Evolutionary conservation across 2,329 filamentous ascomycete genomes (phyloP).

Genomic region (Pezicula radicicola): DNA sequence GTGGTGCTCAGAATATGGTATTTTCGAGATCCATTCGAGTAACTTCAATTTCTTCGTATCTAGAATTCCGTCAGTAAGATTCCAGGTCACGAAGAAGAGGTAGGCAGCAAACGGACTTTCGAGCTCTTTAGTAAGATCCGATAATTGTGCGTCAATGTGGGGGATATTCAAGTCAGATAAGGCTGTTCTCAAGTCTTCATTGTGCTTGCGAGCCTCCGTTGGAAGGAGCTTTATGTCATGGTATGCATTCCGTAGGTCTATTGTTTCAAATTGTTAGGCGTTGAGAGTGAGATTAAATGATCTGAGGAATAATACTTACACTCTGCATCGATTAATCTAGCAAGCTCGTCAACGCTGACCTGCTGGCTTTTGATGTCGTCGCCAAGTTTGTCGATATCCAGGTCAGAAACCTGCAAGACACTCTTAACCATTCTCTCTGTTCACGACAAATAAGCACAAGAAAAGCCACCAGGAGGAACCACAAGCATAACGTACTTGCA

Average conservation of each 20-base stretch:
- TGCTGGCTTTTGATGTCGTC: background rate
- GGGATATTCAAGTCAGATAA: too few species aligned
- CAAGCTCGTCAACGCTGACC: background rate
- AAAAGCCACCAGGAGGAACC: background rate
- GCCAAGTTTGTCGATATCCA: background rate
- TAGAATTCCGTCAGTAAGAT: too few species aligned
- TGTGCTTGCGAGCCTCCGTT: too few species aligned
- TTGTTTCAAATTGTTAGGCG: too few species aligned
- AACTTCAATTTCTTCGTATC: too few species aligned
- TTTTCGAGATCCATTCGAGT: slow-evolving; percentile 10
- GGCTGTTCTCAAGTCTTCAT: too few species aligned
- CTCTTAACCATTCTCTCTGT: slow-evolving; percentile 1
- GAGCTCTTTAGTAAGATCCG: too few species aligned
- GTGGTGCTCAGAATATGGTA: slow-evolving; percentile 3
- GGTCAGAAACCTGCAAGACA: background rate
- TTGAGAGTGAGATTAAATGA: background rate
- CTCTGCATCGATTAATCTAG: background rate
- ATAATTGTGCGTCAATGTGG: too few species aligned
- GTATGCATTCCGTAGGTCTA: too few species aligned
- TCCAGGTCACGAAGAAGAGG: too few species aligned
- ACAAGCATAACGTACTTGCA: background rate
- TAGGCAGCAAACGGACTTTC: too few species aligned
- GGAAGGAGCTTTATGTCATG: too few species aligned
- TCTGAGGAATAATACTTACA: slow-evolving; percentile 4
- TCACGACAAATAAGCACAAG: background rate